Evolutionary conservation across 352 stramenopile genomes (phyloP).

Genomic region (Elongisporangium senticosum): DNA sequence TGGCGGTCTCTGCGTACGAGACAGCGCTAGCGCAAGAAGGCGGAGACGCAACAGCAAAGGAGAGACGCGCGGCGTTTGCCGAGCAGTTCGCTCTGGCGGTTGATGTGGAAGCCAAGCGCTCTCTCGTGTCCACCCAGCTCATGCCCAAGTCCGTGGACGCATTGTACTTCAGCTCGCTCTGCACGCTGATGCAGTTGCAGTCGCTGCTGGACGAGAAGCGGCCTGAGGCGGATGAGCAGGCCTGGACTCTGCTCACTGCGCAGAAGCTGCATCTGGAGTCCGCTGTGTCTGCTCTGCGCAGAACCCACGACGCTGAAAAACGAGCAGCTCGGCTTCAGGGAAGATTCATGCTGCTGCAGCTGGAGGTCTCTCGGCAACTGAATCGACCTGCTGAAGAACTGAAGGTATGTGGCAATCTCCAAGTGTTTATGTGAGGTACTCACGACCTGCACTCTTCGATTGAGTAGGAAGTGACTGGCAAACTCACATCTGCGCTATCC

Average conservation of each 20-base stretch:
- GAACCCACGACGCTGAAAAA: slow-evolving; percentile 16
- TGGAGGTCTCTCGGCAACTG: slow-evolving; percentile 33
- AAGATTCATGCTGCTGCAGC: slow-evolving; percentile 28
- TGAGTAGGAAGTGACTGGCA: neutral
- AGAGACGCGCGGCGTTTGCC: slow-evolving; percentile 20
- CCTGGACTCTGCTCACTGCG: slow-evolving; percentile 12
- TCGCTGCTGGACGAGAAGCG: slow-evolving; percentile 17
- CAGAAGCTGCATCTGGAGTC: slow-evolving; percentile 13
- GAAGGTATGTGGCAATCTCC: slow-evolving; percentile 1
- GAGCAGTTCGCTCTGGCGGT: slow-evolving; percentile 25
- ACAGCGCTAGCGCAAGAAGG: slow-evolving; percentile 18
- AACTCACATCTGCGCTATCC: neutral
- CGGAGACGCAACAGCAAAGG: slow-evolving; percentile 5
- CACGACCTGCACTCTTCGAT: neutral
- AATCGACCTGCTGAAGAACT: slow-evolving; percentile 10
- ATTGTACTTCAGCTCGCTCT: slow-evolving; percentile 26
- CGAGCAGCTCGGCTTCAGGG: slow-evolving; percentile 19
- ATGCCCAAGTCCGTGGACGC: slow-evolving; percentile 16
- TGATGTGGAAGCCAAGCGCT: slow-evolving; percentile 16
- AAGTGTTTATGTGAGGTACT: neutral
- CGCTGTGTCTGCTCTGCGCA: slow-evolving; percentile 17
- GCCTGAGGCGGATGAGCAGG: slow-evolving; percentile 4
- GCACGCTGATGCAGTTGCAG: slow-evolving; percentile 30
- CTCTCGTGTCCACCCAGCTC: slow-evolving; percentile 17
- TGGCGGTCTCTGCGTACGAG: slow-evolving; percentile 2